Conservation (phyloP, 495 filamentous ascomycete species). For the Hypoxylon trugodes region DNA sequence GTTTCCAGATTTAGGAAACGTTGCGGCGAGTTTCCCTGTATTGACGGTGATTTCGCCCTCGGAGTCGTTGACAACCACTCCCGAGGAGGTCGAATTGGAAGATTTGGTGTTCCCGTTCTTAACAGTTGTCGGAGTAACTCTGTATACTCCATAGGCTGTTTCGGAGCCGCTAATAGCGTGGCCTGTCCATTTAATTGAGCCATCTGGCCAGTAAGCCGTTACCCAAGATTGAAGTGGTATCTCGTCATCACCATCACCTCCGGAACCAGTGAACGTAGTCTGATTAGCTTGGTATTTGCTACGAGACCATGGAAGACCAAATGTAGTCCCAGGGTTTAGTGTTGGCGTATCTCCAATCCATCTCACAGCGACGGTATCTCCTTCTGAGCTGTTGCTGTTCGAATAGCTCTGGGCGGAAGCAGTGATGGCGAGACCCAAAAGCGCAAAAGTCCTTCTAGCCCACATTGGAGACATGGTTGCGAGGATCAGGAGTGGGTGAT, state of each 20-base stretch:
- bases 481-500: background rate
- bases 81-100: slow-evolving; percentile 8
- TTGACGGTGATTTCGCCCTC: slow-evolving; percentile 35
- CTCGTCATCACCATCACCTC: slow-evolving; percentile 30
- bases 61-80: slow-evolving; percentile 22
- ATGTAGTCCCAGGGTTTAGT: slow-evolving; percentile 48
- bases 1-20: slow-evolving; percentile 49
- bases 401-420: slow-evolving; percentile 14
- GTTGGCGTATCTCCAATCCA: slow-evolving; percentile 52
- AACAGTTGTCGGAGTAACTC: slow-evolving; percentile 18
- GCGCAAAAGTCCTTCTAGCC: background rate
- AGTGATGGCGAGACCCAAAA: slow-evolving; percentile 11
- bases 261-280: slow-evolving; percentile 42
- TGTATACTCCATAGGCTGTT: slow-evolving; percentile 35
- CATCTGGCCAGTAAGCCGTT: slow-evolving; percentile 56
- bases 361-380: slow-evolving; percentile 37
- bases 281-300: slow-evolving; percentile 47
- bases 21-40: slow-evolving; percentile 50
- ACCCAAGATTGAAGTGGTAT: slow-evolving; percentile 53
- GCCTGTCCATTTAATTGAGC: slow-evolving; percentile 58
- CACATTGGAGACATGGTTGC: slow-evolving; percentile 2
- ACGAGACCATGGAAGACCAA: slow-evolving; percentile 54
- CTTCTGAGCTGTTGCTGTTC: slow-evolving; percentile 20
- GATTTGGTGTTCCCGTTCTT: background rate
- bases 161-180: slow-evolving; percentile 49